Evolutionary conservation across 345 rosid species (phyloP).

Genomic region (Dovyalis caffra): DNA sequence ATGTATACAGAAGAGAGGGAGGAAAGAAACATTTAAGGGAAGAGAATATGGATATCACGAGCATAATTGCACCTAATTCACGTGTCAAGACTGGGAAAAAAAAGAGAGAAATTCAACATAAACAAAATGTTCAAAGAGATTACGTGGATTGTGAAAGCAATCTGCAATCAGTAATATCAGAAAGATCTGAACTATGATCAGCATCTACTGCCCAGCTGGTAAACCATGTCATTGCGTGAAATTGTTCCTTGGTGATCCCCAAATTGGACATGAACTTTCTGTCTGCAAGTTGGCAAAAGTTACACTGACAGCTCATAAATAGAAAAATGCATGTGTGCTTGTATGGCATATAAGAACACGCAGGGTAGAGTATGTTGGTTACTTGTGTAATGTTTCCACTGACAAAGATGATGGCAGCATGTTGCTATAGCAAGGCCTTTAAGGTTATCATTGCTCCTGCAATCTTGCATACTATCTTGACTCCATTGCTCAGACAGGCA

Average conservation of each 20-base stretch:
- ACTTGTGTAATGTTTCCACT: conserved; percentile 91
- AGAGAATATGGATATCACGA: background rate
- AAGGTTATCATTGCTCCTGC: conserved; percentile 28
- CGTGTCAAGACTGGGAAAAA: background rate
- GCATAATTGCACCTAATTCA: background rate
- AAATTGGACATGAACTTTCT: conserved; percentile 51
- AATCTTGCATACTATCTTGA: conserved; percentile 18
- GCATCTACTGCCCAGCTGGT: conserved; percentile 99
- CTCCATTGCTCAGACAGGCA: conserved; percentile 45
- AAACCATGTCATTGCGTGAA: conserved; percentile 77
- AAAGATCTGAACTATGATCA: conserved; percentile 70
- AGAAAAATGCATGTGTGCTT: background rate
- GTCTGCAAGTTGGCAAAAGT: conserved; percentile 38
- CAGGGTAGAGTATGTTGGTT: conserved; percentile 12
- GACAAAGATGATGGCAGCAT: conserved; percentile 98
- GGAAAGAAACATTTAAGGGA: background rate
- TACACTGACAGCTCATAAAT: conserved; percentile 1
- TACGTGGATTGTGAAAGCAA: conserved; percentile 39
- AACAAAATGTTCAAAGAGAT: background rate
- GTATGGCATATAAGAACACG: background rate
- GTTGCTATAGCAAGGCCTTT: conserved; percentile 82
- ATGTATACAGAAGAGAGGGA: background rate
- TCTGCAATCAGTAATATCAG: conserved; percentile 35
- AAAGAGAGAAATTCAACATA: background rate
- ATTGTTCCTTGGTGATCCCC: conserved; percentile 65